Percentiles rank a stretch among this genome's conserved stretches.
These are phyloP conservation scores for Fusarium udum DNA, from an alignment of 2,329 filamentous ascomycete species.

Conservation along the genomic window DNA sequence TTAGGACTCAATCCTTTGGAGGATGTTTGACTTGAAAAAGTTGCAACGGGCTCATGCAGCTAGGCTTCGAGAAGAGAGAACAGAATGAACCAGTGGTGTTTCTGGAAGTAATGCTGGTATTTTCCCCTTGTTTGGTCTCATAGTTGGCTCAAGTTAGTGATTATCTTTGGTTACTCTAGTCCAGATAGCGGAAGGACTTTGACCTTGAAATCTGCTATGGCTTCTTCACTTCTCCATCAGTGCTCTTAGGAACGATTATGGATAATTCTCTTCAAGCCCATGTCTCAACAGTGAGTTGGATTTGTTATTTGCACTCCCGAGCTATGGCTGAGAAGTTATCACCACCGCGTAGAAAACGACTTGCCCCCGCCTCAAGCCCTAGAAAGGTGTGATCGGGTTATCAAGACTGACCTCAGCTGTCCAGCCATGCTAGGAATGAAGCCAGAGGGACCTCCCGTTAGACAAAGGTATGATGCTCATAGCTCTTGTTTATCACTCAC, in stretches of 20 bases:
- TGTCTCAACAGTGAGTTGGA: fast-evolving
- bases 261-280: neutral
- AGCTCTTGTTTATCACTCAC: fast-evolving
- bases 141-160: fast-evolving
- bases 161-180: neutral
- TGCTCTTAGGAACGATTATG: fast-evolving
- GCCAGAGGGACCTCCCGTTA: neutral
- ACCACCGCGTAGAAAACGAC: neutral
- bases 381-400: neutral
- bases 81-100: fast-evolving
- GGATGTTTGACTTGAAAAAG: neutral
- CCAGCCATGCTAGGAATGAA: neutral
- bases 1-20: neutral
- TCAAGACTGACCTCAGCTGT: neutral
- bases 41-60: neutral
- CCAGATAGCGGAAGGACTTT: fast-evolving
- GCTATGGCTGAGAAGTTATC: neutral
- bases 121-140: fast-evolving
- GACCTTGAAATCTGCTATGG: neutral
- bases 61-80: neutral
- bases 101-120: neutral
- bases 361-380: fast-evolving
- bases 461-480: neutral
- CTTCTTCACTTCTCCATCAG: neutral
- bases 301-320: neutral